phyloP scores from a whole-genome alignment of 148 eudicot genomes.

The Rhododendron griersonianum region DNA sequence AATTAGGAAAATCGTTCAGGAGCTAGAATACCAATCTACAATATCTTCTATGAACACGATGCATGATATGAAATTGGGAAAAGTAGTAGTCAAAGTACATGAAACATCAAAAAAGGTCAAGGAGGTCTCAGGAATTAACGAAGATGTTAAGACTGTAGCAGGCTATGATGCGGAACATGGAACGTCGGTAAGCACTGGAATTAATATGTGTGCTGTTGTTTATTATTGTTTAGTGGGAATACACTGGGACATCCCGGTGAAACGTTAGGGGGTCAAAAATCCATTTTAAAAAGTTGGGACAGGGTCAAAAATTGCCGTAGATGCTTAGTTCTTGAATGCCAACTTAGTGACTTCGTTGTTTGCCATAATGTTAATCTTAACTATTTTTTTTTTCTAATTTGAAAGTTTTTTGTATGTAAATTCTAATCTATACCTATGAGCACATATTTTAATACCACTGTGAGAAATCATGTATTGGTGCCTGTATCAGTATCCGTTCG shows the following conservation, averaged over 20 bases:
- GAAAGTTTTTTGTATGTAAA: not conserved
- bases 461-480: not conserved
- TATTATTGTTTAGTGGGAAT: not conserved
- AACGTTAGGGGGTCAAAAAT: not conserved
- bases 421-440: not conserved
- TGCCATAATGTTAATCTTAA: not conserved
- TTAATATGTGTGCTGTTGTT: not conserved
- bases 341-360: not conserved
- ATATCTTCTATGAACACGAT: constrained; percentile 4
- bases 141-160: not conserved
- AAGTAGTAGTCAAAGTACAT: not conserved
- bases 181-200: not conserved
- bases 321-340: not conserved
- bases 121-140: not conserved
- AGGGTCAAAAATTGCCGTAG: not conserved
- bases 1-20: constrained; percentile 32
- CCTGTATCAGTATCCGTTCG: not conserved
- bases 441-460: not conserved
- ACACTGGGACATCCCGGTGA: not conserved
- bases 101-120: not conserved
- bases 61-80: not conserved
- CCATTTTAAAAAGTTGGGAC: not conserved
- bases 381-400: not conserved
- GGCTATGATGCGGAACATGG: not conserved
- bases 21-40: constrained; percentile 26